Evolutionary conservation across 768 basidiomycete species (phyloP).

Genomic region (Leccinum fibrillosum): DNA sequence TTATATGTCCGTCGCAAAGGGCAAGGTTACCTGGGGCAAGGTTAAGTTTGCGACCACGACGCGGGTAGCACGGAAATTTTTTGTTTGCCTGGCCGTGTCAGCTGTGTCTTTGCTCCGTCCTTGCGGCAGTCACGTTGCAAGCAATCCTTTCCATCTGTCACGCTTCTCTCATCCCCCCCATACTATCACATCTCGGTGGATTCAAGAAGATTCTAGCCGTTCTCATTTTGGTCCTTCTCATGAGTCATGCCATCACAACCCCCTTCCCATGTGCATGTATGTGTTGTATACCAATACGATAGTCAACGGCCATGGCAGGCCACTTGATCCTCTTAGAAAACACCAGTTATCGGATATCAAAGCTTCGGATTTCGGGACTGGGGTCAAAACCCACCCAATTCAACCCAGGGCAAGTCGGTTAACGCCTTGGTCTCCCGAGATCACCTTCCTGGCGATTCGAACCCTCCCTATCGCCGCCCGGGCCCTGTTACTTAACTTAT

Average conservation of each 20-base stretch:
- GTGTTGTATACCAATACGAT: not conserved
- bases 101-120: constrained; percentile 31
- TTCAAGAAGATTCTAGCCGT: constrained; percentile 6
- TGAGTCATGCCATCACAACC: constrained; percentile 2
- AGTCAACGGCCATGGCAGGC: not conserved
- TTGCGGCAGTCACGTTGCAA: constrained; percentile 34
- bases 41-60: constrained; percentile 30
- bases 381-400: not conserved
- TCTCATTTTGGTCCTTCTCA: constrained; percentile 13
- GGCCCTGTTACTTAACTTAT: constrained; percentile 3
- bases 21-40: constrained; percentile 19
- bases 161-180: constrained; percentile 6
- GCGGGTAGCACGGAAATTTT: constrained; percentile 29
- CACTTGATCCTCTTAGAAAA: constrained; percentile 9
- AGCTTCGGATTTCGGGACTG: constrained; percentile 5
- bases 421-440: constrained; percentile 24
- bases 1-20: constrained; percentile 9
- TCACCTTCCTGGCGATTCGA: constrained; percentile 14
- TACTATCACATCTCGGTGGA: constrained; percentile 14
- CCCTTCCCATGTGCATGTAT: not conserved
- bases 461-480: constrained; percentile 18
- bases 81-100: constrained; percentile 19
- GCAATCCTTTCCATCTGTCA: constrained; percentile 13
- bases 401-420: not conserved
- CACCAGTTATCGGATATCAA: constrained; percentile 10